Evolutionary conservation across 768 basidiomycete genomes (phyloP), one percentile per base, ranked within the genome.

Genomic region (Serendipita vermifera): DNA sequence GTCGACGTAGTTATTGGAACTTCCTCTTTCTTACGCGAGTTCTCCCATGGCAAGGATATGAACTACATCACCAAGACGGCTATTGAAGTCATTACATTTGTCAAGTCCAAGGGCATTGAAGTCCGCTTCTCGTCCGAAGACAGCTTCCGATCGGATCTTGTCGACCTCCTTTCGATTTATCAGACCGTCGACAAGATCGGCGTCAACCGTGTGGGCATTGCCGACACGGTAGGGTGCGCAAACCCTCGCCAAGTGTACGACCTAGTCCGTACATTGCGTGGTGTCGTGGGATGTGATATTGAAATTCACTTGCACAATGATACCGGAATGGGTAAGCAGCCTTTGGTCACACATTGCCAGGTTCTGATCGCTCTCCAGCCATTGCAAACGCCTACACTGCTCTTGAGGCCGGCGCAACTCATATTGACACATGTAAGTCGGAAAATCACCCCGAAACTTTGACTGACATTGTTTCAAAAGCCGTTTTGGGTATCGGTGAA

Each of bases 31-130:
- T 83, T 98, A 51, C 85, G 94, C 64, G 93, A 99, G 74, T 96
- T 98, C 79, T 97, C 94, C 26, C 96, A 99, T 69, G 96, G 96
- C 66, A 99, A 98, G 80, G 96, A 98, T 70, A 99, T 99, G 90
- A 74, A 89, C 41, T 99, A 96, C 74, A 99, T 99, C 75, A 94
- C 94, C 76, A 97, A 93, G 74, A 87, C 90, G 35, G 94, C 94
- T 59, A 91, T 97, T 64, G 93, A 97, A 70, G 96, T 99, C 63
- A 99, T 99, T 72, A 81, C 94, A 64, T 99, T 85, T 64, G 94
- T 99, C 79, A 99, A 99, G 79, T 92, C 87, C 75, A 99, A 97
- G 85, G 85, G 85, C 59, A 94, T 99, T 65, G 96, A 99, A 74
- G 90, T 99, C 68, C 91, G 96, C 58, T 99, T 99, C 80, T 98